phyloP scores from a whole-genome alignment of 371 early-diverging fungal species.

The Sporodiniella umbellata region DNA sequence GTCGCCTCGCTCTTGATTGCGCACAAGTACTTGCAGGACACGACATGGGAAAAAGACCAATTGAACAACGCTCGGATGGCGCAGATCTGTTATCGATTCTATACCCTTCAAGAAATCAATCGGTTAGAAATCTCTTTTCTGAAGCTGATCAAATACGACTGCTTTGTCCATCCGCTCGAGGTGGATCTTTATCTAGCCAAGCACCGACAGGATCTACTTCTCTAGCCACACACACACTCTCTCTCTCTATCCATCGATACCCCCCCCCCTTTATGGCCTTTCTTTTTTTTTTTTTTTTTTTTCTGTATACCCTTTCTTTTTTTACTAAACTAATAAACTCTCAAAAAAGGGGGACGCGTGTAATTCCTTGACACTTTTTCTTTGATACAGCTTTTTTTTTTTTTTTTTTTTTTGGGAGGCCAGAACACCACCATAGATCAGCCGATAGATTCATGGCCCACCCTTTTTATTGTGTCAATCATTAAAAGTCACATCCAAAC shows the following conservation, averaged over 20 bases:
- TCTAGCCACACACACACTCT: slow-evolving; percentile 13
- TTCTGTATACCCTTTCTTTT: too few relatives aligned
- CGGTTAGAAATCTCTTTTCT: slow-evolving; percentile 24
- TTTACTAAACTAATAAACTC: too few relatives aligned
- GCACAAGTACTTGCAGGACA: slow-evolving; percentile 69
- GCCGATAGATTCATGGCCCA: too few relatives aligned
- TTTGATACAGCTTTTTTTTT: too few relatives aligned
- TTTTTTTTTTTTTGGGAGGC: too few relatives aligned
- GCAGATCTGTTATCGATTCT: slow-evolving; percentile 22
- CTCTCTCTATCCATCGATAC: too few relatives aligned
- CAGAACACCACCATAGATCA: too few relatives aligned
- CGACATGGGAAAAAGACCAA: slow-evolving; percentile 49
- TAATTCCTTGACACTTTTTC: too few relatives aligned
- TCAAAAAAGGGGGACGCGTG: too few relatives aligned
- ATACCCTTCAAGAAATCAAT: slow-evolving; percentile 21
- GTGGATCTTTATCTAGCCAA: slow-evolving; percentile 20
- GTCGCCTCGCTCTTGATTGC: slow-evolving; percentile 69
- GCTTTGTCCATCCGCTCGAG: slow-evolving; percentile 21
- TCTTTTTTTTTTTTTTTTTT: too few relatives aligned
- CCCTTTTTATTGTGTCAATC: too few relatives aligned
- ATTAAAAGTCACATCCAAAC: too few relatives aligned
- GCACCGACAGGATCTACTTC: slow-evolving; percentile 25
- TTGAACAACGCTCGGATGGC: slow-evolving; percentile 25
- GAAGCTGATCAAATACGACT: slow-evolving; percentile 22
- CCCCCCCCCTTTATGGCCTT: neutral